Evolutionary conservation across 331 rosid genomes (phyloP).

Genomic region (Saraca asoca): DNA sequence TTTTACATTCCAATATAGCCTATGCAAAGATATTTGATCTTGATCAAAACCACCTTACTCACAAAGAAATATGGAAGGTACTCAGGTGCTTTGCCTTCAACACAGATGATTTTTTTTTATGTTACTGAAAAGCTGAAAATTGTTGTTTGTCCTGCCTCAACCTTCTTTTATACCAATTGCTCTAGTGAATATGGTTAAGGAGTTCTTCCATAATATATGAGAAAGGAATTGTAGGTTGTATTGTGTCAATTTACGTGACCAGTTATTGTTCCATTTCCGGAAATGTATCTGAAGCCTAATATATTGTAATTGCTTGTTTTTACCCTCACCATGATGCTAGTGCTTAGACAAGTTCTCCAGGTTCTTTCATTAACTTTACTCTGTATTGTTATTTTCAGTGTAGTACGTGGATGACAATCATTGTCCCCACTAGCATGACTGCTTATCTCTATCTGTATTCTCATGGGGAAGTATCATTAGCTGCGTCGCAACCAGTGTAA

Average conservation of each 20-base stretch:
- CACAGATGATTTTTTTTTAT: constrained; percentile 16
- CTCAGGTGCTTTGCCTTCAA: constrained; percentile 30
- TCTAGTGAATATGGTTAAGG: neutral
- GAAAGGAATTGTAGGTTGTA: neutral
- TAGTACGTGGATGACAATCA: constrained; percentile 96
- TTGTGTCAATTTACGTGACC: too few species aligned
- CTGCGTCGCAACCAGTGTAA: constrained; percentile 46
- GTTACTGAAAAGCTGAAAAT: constrained; percentile 3
- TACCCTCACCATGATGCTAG: neutral
- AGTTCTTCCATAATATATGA: neutral
- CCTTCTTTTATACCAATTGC: neutral
- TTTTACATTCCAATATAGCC: constrained; percentile 65
- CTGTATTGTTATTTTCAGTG: constrained; percentile 66
- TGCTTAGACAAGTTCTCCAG: constrained; percentile 18
- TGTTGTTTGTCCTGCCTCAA: constrained; percentile 16
- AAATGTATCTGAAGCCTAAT: neutral
- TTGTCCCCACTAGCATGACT: constrained; percentile 98
- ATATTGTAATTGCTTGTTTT: too few species aligned
- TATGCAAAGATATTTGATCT: constrained; percentile 83
- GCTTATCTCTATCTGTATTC: constrained; percentile 97
- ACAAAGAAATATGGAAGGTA: constrained; percentile 98
- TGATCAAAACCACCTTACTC: constrained; percentile 89
- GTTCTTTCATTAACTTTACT: constrained; percentile 29
- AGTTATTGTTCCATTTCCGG: neutral
- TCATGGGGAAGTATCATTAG: constrained; percentile 92